Conservation (phyloP, 1,139 yeast genomes). For the Sugiyamaella paludigena region DNA sequence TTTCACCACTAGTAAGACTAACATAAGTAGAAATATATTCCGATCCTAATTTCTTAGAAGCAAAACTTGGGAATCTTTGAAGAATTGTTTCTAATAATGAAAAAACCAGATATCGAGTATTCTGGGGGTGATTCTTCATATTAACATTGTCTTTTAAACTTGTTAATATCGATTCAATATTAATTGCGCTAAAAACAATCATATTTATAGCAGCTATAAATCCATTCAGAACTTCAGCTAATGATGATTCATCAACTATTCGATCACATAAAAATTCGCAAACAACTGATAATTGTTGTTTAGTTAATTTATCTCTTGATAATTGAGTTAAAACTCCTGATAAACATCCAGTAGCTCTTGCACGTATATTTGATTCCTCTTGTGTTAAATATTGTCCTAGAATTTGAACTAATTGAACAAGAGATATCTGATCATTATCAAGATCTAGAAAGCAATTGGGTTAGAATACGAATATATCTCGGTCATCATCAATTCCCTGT, state of each 20-base stretch:
- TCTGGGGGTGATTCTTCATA: conserved; percentile 63
- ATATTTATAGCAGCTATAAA: conserved; percentile 51
- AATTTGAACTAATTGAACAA: conserved; percentile 53
- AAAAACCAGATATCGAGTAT: conserved; percentile 61
- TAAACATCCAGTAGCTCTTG: conserved; percentile 55
- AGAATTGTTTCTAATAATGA: conserved; percentile 45
- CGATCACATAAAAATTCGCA: conserved; percentile 63
- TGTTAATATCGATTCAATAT: conserved; percentile 41
- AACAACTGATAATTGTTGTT: conserved; percentile 67
- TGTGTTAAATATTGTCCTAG: conserved; percentile 67
- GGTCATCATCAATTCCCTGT: neutral
- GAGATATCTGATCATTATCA: conserved; percentile 40
- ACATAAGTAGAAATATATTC: conserved; percentile 58
- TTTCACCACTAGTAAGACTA: conserved; percentile 78
- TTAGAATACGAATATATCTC: too few relatives aligned
- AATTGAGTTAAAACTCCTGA: conserved; percentile 49
- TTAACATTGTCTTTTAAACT: conserved; percentile 50
- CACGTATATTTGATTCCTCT: conserved; percentile 45
- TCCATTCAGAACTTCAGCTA: conserved; percentile 55
- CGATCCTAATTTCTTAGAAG: conserved; percentile 22
- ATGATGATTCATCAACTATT: conserved; percentile 59
- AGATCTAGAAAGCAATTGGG: conserved; percentile 35
- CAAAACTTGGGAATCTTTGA: conserved; percentile 26
- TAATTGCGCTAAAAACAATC: conserved; percentile 31
- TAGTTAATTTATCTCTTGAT: conserved; percentile 43